Evolutionary conservation across 257 asterid genomes (phyloP).

Genomic region (Oldenlandia corymbosa): DNA sequence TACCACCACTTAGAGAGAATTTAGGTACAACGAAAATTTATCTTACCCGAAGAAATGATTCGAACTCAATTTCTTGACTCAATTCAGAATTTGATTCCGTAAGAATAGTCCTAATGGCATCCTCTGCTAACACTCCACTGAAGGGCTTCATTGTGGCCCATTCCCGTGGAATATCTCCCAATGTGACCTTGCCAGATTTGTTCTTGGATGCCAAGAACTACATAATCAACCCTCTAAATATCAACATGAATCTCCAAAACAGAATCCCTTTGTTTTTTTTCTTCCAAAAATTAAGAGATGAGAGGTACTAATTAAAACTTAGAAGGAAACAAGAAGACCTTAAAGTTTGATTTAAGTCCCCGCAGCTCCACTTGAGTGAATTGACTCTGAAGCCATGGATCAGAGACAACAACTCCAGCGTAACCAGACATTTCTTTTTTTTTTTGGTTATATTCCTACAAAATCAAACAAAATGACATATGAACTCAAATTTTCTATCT

Average conservation of each 20-base stretch:
- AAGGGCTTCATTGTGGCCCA: slow-evolving; percentile 59
- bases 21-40: not conserved
- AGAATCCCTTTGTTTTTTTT: no score
- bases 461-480: not conserved
- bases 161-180: slow-evolving; percentile 63
- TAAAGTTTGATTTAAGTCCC: slow-evolving; percentile 36
- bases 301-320: no score
- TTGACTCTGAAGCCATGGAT: slow-evolving; percentile 78
- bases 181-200: slow-evolving; percentile 52
- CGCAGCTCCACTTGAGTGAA: slow-evolving; percentile 88
- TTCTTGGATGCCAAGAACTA: slow-evolving; percentile 57
- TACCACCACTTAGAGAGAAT: not conserved
- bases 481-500: no score
- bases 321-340: no score
- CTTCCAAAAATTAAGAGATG: no score
- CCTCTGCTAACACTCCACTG: slow-evolving; percentile 33
- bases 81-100: slow-evolving; percentile 44
- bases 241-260: not conserved
- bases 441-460: slow-evolving; percentile 8
- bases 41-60: slow-evolving; percentile 66
- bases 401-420: slow-evolving; percentile 68
- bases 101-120: slow-evolving; percentile 52
- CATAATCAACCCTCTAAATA: not conserved
- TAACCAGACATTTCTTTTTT: slow-evolving; percentile 51
- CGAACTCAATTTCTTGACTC: slow-evolving; percentile 63